Evolutionary conservation across 805 yeast species (phyloP), one percentile per base, ranked within the genome.

Genomic region (Starmerella ratchasimensis): DNA sequence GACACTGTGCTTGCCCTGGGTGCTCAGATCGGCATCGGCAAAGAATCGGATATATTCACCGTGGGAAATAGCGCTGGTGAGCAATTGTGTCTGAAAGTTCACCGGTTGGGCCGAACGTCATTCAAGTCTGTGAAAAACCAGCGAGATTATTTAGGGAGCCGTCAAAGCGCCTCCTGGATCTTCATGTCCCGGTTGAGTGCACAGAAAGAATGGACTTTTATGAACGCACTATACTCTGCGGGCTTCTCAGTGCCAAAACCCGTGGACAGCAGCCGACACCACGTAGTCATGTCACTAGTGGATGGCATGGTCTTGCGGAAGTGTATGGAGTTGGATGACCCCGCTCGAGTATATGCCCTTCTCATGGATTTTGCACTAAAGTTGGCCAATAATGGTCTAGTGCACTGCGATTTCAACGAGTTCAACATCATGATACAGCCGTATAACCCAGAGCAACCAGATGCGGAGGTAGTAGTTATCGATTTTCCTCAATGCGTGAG

Each of bases 401-500:
- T 90, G 37, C 99, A 90, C 60, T 88, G 98, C 67, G 99, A 90
- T 64, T 90, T 76, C 63, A 90, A 90, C 58, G 99, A 90, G 61
- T 90, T 90, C 60, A 90, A 90, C 58, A 83, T 90, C 49, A 82
- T 90, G 71, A 75, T 83, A 22, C 66, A 80, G 28, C 79, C 79
- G 45, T 47, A 56, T 28, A 54, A 54, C 25, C 57, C 56, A 23
- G 51, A 48, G 28, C 31, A 49, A 31, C 63, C 65, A 6, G 81
- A 75, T 38, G 60, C 62, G 30, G 90, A 81, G 34, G 82, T 84
- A 51, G 78, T 86, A 16, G 94, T 90, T 20, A 88, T 90, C 52
- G 99, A 90, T 67, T 90, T 90, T 66, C 99, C 99, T 3, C 99
- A 90, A 60, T 88, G 96, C 72, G 80, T 90, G 14, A 82, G 95